Conservation (phyloP, 108 stramenopile species). For the Ochromonas danica region DNA sequence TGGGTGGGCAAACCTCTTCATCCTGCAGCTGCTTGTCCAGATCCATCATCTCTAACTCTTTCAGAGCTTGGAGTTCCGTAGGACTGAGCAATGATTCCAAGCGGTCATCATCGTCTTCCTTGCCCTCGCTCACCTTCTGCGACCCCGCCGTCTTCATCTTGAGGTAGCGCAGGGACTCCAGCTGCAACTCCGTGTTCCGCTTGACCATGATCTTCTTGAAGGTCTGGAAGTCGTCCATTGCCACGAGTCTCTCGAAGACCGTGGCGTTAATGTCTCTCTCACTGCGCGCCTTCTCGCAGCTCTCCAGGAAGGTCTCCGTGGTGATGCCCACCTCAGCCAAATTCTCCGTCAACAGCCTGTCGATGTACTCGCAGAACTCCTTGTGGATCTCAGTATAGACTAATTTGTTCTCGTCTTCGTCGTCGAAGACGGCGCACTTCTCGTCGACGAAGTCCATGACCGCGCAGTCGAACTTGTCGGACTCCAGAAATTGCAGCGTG, state of each 20-base stretch:
- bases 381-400: slow-evolving; percentile 51
- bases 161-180: neutral
- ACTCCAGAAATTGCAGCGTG: slow-evolving; percentile 52
- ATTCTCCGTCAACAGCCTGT: slow-evolving; percentile 28
- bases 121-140: neutral
- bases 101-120: neutral
- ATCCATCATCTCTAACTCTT: slow-evolving; percentile 37
- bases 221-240: slow-evolving; percentile 57
- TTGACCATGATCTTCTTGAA: slow-evolving; percentile 61
- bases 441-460: slow-evolving; percentile 59
- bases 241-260: slow-evolving; percentile 56
- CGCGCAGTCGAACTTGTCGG: slow-evolving; percentile 50
- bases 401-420: slow-evolving; percentile 62
- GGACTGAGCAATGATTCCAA: neutral
- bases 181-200: slow-evolving; percentile 19
- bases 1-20: neutral
- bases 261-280: slow-evolving; percentile 44
- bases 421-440: slow-evolving; percentile 57
- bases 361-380: slow-evolving; percentile 42
- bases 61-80: slow-evolving; percentile 53
- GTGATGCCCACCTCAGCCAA: slow-evolving; percentile 52
- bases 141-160: neutral
- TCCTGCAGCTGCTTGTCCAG: slow-evolving; percentile 31
- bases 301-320: slow-evolving; percentile 51
- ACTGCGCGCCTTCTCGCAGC: slow-evolving; percentile 41